phyloP scores from a whole-genome alignment of 176 grass and related monocot species.

The Ampelocalamus luodianensis region DNA sequence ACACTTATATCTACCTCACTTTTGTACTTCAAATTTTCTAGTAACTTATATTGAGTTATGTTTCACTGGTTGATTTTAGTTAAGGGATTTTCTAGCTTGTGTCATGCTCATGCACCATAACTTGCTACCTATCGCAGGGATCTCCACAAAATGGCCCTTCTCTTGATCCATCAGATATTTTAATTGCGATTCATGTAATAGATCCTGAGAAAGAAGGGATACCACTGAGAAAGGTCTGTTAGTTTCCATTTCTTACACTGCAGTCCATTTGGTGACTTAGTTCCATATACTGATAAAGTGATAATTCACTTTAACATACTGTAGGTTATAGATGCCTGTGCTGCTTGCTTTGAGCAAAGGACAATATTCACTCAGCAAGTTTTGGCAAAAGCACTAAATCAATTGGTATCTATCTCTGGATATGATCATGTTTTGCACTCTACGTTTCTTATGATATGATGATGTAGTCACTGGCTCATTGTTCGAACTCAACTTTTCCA shows the following conservation, averaged over 20 bases:
- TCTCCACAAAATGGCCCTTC: constrained; percentile 69
- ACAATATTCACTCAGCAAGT: constrained; percentile 90
- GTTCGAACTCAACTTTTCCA: constrained; percentile 29
- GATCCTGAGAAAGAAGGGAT: constrained; percentile 90
- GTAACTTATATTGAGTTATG: neutral
- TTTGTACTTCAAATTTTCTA: constrained; percentile 12
- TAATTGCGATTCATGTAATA: constrained; percentile 93
- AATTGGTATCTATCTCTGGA: constrained; percentile 64
- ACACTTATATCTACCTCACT: constrained; percentile 20
- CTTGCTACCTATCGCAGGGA: constrained; percentile 52
- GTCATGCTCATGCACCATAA: constrained; percentile 1
- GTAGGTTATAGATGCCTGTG: constrained; percentile 91
- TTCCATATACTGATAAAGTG: constrained; percentile 23
- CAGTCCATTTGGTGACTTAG: constrained; percentile 20
- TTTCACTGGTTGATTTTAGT: constrained; percentile 29
- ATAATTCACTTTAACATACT: constrained; percentile 39
- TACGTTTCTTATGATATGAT: constrained; percentile 29
- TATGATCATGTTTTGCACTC: constrained; percentile 19
- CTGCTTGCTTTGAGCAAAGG: constrained; percentile 85
- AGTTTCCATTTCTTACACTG: constrained; percentile 21
- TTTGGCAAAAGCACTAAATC: constrained; percentile 90
- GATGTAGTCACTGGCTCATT: constrained; percentile 9
- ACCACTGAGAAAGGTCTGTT: constrained; percentile 80
- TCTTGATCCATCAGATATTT: constrained; percentile 85
- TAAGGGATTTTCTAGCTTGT: constrained; percentile 14